Percentiles rank a stretch among this genome's conserved stretches.
These are phyloP conservation scores for Scheffersomyces spartinae DNA, from an alignment of 805 yeast species.

Conservation along the genomic window DNA sequence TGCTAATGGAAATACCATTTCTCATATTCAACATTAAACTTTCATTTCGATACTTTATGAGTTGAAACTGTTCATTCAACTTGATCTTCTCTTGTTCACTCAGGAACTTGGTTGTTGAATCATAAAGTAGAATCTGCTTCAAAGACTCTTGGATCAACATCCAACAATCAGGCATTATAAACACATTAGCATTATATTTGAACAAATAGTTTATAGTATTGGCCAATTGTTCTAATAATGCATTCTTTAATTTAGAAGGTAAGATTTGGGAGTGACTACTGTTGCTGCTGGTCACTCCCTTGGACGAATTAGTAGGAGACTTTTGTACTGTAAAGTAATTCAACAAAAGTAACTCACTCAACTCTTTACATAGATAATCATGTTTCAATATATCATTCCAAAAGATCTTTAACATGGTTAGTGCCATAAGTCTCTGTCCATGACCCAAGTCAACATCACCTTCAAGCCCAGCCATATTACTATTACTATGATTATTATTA, in stretches of 20 bases:
- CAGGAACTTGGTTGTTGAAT: constrained; percentile 9
- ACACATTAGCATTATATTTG: constrained; percentile 42
- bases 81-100: constrained; percentile 15
- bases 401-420: constrained; percentile 48
- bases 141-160: constrained; percentile 36
- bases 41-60: constrained; percentile 59
- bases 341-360: constrained; percentile 48
- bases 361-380: constrained; percentile 51
- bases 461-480: too few relatives aligned
- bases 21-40: constrained; percentile 47
- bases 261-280: too few relatives aligned
- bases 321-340: too few relatives aligned
- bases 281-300: too few relatives aligned
- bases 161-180: constrained; percentile 60
- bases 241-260: too few relatives aligned
- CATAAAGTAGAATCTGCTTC: constrained; percentile 21
- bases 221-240: too few relatives aligned
- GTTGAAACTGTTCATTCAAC: constrained; percentile 38
- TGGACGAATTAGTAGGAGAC: too few relatives aligned
- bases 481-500: too few relatives aligned
- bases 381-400: constrained; percentile 55
- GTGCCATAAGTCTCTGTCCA: constrained; percentile 22
- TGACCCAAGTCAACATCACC: constrained; percentile 16
- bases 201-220: constrained; percentile 29
- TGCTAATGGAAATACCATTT: constrained; percentile 5